Evolutionary conservation across 164 flowering plant species (phyloP).

Genomic region (Vitis vinifera): ASM3070453v1 NC_081814.1:2454001-2454500

Average conservation of each 20-base stretch:
- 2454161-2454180: background rate
- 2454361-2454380: background rate
- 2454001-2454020: background rate
- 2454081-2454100: no score
- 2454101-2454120: background rate
- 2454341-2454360: background rate
- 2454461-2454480: no score
- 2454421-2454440: no score
- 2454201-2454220: background rate
- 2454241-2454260: no score
- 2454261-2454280: background rate
- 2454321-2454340: no score
- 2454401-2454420: background rate
- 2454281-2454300: background rate
- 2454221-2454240: background rate
- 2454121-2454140: background rate
- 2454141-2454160: background rate
- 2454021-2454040: conserved; percentile 7
- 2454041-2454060: conserved; percentile 6
- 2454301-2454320: background rate
- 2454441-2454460: no score
- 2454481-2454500: no score
- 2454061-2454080: background rate
- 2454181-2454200: background rate
- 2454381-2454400: background rate